Base-by-base conservation (phyloP, 176 grass and related monocot genomes). In the Bolboschoenus planiculmis region DNA sequence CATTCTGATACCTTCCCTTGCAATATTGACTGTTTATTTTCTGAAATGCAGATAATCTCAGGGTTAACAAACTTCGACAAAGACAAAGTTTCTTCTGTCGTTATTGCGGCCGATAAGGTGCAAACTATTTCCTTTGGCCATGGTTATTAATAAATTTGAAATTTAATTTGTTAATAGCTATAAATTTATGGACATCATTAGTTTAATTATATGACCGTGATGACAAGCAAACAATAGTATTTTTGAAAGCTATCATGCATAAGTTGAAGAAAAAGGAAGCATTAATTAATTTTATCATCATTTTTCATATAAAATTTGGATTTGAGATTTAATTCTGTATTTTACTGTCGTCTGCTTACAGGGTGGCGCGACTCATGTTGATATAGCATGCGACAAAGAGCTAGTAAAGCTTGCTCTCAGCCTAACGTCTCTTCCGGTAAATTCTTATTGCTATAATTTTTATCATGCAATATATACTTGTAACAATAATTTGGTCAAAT, bases 321-420 rank as follows among this genome's bases (percentile, higher is more conserved):
- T 21, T 39, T 40, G 34, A 40, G 4, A 79, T 79, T 31, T 51
- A 79, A 56, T 81, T 44, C 5, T 56, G 44, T 81, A 53, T 16
- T 76, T 73, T 26, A n/a, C 82, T 85, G 3, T 78, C 51, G 55
- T 87, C 5, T 94, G 60, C 34, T 77, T 89, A 24, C 82, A 98
- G 95, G 95, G 95, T 87, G 89, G 95, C 68, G 95, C 95, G 34
- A 98, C 92, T 40, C 92, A 95, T 88, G 87, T 98, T 84, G 95
- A 98, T 80, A 98, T 98, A 95, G 92, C 95, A 61, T 98, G 95
- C 78, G 89, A 98, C 35, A 47, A 75, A 15, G 89, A 93, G 29
- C 85, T 98, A 70, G 89, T 95, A 68, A 93, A 93, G 77, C 89
- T 98, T 83, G 90, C 89, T 51, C 55, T 91, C 29, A 78, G 83